These are phyloP conservation scores for Pseudozyma sp. DNA, from an alignment of 1,284 basidiomycete genomes.

Conservation along the genomic window DNA sequence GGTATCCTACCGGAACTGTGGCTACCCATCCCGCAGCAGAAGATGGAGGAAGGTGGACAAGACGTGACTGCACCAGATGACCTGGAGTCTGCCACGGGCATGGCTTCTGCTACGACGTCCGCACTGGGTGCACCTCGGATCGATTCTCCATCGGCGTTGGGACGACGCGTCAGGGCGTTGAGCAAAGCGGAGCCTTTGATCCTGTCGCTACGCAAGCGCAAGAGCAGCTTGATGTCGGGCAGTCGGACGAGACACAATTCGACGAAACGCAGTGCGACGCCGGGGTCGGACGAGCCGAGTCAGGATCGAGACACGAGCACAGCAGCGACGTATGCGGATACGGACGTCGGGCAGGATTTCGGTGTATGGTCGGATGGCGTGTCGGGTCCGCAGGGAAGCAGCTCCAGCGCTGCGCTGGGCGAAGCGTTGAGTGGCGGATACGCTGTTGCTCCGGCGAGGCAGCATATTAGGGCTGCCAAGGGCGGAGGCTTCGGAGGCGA, in stretches of 20 bases:
- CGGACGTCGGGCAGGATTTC: conserved; percentile 5
- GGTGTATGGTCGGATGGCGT: conserved; percentile 43
- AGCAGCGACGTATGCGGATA: too few relatives aligned
- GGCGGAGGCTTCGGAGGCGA: conserved; percentile 12
- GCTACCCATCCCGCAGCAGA: conserved; percentile 51
- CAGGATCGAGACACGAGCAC: neutral
- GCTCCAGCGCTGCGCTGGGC: conserved; percentile 27
- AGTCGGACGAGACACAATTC: conserved; percentile 5
- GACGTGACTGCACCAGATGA: conserved; percentile 31
- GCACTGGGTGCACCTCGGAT: conserved; percentile 20
- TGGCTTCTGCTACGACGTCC: conserved; percentile 24
- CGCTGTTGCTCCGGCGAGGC: conserved; percentile 31
- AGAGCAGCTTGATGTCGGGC: conserved; percentile 25
- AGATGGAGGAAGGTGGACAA: conserved; percentile 27
- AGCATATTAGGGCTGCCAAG: conserved; percentile 1
- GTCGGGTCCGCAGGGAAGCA: conserved; percentile 31
- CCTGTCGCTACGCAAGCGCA: conserved; percentile 48
- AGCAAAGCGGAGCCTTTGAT: conserved; percentile 49
- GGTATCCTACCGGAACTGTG: conserved; percentile 63
- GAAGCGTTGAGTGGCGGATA: conserved; percentile 36
- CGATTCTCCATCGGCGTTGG: conserved; percentile 3
- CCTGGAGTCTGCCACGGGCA: conserved; percentile 24
- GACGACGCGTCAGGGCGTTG: conserved; percentile 20
- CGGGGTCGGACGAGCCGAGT: neutral
- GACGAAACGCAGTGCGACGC: neutral